Base-by-base conservation (phyloP, 805 yeast genomes). In the Yarrowia phangngaensis region DNA sequence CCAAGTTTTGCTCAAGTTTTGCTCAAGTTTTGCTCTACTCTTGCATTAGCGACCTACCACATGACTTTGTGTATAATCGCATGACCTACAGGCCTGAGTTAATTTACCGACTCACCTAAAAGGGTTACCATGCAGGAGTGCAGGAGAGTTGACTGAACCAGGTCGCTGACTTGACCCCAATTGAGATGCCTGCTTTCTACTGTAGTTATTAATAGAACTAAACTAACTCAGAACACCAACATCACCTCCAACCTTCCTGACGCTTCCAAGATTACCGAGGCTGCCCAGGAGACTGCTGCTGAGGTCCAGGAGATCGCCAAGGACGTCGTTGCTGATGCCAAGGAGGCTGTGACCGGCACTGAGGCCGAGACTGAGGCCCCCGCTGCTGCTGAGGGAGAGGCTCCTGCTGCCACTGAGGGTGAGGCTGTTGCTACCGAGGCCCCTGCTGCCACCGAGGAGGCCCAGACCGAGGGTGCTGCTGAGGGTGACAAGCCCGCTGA, bases 391-490 rank as follows among this genome's bases (percentile, higher is more conserved):
- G 47, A 24, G 22, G 32, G 17, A 9, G 32, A 15, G 13, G 34
- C 29, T 23, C 22, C 31, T 13, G 50, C 29, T 13, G 36, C 19
- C 20, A 22, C n/a, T 15, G 14, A 27, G 29, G 15, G 29, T 33
- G 40, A 24, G 12, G 11, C 9, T 9, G 12, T 9, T 24, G 35
- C 35, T 23, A 9, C 16, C 15, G 45, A 41, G 29, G 40, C 51
- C 49, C 30, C 52, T 41, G 43, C 52, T 16, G 38, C 40, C 34
- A 33, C 51, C 34, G 40, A 41, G 47, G 51, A 54, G 28, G 26
- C 29, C 46, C 22, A 20, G 50, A 9, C 34, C 26, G 52, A 20
- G 23, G 52, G 50, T 29, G 50, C 55, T 23, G 58, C 58, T 36
- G 59, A 57, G 38, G 36, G 50, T 16, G 53, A 54, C 32, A 32